phyloP scores from a whole-genome alignment of 1,284 basidiomycete species.

The Irpex sp. region DNA sequence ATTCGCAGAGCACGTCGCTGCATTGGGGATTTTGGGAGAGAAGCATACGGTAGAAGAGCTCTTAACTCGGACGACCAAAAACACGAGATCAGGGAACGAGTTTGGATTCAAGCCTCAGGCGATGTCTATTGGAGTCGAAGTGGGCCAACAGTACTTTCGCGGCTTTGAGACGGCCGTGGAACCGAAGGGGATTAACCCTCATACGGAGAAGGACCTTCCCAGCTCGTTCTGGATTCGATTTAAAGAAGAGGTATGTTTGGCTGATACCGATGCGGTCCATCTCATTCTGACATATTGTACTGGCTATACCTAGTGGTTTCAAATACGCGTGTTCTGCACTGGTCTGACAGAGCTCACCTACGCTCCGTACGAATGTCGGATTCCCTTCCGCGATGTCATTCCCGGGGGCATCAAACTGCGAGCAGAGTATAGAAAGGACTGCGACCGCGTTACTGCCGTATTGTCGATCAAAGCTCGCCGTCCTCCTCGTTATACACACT shows the following conservation, averaged over 20 bases:
- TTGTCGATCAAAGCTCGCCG: slow-evolving; percentile 4
- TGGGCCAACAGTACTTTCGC: not conserved
- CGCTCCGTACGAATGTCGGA: slow-evolving; percentile 10
- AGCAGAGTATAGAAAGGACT: not conserved
- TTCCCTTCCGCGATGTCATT: slow-evolving; percentile 10
- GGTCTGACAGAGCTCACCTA: not conserved
- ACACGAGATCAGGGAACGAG: slow-evolving; percentile 10
- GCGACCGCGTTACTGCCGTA: not conserved
- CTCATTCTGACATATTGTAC: not conserved
- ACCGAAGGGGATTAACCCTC: not conserved
- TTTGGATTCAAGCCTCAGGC: slow-evolving; percentile 11
- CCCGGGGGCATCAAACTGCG: slow-evolving; percentile 5
- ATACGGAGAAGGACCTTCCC: not conserved
- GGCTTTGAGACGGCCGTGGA: slow-evolving; percentile 2
- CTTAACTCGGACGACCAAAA: slow-evolving; percentile 4
- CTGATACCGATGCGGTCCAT: not conserved
- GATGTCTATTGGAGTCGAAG: slow-evolving; percentile 1
- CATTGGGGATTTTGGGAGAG: not conserved
- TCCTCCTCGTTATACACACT: slow-evolving; percentile 1
- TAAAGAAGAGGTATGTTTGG: slow-evolving; percentile 5
- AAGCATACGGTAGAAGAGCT: slow-evolving; percentile 4
- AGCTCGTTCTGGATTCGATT: slow-evolving; percentile 15
- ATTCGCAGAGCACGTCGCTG: not conserved
- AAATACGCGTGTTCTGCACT: slow-evolving; percentile 7
- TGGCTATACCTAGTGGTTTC: slow-evolving; percentile 7